phyloP scores from a whole-genome alignment of 2,329 filamentous ascomycete genomes.

The Penicillium decumbens region DNA sequence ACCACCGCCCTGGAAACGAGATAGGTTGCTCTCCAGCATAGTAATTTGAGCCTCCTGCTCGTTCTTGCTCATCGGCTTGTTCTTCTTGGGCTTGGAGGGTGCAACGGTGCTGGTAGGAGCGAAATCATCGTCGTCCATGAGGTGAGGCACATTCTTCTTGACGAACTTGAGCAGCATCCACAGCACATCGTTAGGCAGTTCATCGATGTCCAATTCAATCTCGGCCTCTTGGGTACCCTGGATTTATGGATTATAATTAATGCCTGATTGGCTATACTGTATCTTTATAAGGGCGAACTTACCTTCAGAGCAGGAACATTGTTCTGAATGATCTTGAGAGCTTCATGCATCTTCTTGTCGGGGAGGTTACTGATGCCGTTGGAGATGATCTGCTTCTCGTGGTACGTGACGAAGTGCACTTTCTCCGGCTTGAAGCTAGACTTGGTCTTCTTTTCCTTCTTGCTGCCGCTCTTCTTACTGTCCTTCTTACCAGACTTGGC shows the following conservation, averaged over 20 bases:
- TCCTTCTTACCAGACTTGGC: conserved; percentile 45
- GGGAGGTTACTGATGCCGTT: conserved; percentile 77
- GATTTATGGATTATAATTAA: conserved; percentile 6
- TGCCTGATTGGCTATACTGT: not conserved
- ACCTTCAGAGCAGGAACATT: conserved; percentile 70
- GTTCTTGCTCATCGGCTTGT: conserved; percentile 50
- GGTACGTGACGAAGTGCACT: conserved; percentile 63
- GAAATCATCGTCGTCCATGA: conserved; percentile 42
- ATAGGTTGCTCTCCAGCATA: conserved; percentile 45
- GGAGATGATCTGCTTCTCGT: conserved; percentile 89
- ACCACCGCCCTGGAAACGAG: conserved; percentile 42
- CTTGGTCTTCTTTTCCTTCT: conserved; percentile 53
- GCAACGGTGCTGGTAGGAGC: conserved; percentile 33
- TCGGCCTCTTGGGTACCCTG: conserved; percentile 45
- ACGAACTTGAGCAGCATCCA: conserved; percentile 45
- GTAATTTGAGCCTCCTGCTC: conserved; percentile 50
- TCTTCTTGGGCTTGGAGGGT: conserved; percentile 47
- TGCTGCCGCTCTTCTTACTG: conserved; percentile 43
- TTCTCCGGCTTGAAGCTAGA: conserved; percentile 45
- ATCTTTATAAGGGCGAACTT: conserved; percentile 18
- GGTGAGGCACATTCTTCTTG: conserved; percentile 44
- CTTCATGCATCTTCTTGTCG: conserved; percentile 69
- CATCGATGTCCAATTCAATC: conserved; percentile 48
- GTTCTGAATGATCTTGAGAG: conserved; percentile 83
- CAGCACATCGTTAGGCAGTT: conserved; percentile 46